These are phyloP conservation scores for Strobilomyces confusus DNA, from an alignment of 768 basidiomycete genomes.

Conservation along the genomic window DNA sequence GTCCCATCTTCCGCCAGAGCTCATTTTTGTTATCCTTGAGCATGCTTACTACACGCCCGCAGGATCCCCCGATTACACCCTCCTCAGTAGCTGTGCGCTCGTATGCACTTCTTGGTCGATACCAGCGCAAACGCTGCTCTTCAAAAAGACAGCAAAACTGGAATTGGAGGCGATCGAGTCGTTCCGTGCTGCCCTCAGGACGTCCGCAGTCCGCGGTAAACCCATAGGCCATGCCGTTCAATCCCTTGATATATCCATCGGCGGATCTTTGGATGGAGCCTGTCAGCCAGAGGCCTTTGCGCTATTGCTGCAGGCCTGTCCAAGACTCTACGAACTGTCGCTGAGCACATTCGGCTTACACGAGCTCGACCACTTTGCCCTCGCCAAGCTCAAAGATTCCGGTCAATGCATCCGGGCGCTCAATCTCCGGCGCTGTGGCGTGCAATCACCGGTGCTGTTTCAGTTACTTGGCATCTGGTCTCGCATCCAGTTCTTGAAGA, in stretches of 20 bases:
- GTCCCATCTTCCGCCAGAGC: conserved; percentile 20
- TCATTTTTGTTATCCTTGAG: conserved; percentile 23
- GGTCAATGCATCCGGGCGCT: conserved; percentile 32
- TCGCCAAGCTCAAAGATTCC: conserved; percentile 23
- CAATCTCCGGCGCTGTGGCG: conserved; percentile 31
- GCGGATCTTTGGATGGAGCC: neutral
- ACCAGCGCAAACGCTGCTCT: conserved; percentile 30
- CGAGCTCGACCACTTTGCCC: conserved; percentile 24
- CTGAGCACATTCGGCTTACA: conserved; percentile 26
- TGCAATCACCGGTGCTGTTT: conserved; percentile 42
- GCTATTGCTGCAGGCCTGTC: conserved; percentile 26
- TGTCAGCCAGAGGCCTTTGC: conserved; percentile 12
- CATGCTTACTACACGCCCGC: conserved; percentile 20
- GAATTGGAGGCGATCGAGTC: neutral
- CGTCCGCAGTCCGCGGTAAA: conserved; percentile 14
- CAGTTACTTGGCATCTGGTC: conserved; percentile 40
- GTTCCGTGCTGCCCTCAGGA: conserved; percentile 17
- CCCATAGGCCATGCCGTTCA: conserved; percentile 18
- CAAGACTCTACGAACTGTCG: conserved; percentile 33
- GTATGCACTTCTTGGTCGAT: conserved; percentile 27
- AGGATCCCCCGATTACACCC: conserved; percentile 16
- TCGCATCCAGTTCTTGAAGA: conserved; percentile 34
- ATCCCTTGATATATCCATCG: conserved; percentile 22
- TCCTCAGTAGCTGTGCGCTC: conserved; percentile 23
- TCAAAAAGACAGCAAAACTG: conserved; percentile 17